phyloP scores from a whole-genome alignment of 176 grass and related monocot genomes.

The Oryza brachyantha region DNA sequence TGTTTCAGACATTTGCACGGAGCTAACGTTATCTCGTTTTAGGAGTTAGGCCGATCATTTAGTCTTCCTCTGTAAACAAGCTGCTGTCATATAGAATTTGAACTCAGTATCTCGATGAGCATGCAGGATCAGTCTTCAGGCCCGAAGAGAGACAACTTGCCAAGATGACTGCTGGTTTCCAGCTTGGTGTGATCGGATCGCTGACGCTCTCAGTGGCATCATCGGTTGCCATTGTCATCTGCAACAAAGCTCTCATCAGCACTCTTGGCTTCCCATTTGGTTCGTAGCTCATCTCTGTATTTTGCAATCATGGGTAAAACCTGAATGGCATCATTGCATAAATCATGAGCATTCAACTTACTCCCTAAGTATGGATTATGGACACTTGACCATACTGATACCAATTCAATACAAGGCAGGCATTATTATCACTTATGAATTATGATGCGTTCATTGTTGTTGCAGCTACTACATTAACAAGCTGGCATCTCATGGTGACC shows the following conservation, averaged over 20 bases:
- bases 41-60: not conserved
- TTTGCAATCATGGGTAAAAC: not conserved
- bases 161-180: slow-evolving; percentile 48
- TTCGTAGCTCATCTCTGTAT: not conserved
- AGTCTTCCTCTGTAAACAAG: not conserved
- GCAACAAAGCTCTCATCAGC: slow-evolving; percentile 66
- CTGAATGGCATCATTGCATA: not conserved
- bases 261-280: slow-evolving; percentile 53
- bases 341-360: not conserved
- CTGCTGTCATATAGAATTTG: not conserved
- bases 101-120: not conserved
- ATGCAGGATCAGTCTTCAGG: slow-evolving; percentile 1
- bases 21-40: not conserved
- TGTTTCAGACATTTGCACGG: not conserved
- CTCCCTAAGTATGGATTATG: not conserved
- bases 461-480: slow-evolving; percentile 86
- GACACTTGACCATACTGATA: not conserved
- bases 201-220: slow-evolving; percentile 52
- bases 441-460: not conserved
- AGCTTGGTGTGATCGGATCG: slow-evolving; percentile 53
- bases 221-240: slow-evolving; percentile 61
- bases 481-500: slow-evolving; percentile 94
- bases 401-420: not conserved
- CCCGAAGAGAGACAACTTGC: not conserved
- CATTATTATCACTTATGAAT: not conserved